These are phyloP conservation scores for Metarhizium rileyi DNA, from an alignment of 2,329 filamentous ascomycete genomes.

Conservation along the genomic window DNA sequence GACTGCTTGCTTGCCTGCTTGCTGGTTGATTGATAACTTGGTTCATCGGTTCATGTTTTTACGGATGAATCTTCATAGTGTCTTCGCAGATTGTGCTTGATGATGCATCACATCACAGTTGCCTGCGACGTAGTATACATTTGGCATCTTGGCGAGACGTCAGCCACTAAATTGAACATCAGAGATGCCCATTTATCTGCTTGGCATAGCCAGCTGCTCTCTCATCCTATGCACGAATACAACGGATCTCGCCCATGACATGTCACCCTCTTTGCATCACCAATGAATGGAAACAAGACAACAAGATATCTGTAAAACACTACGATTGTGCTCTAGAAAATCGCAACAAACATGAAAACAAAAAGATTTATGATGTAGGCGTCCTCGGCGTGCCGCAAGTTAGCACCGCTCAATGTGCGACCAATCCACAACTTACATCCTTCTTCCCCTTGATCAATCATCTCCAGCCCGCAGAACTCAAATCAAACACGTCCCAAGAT, in stretches of 20 bases:
- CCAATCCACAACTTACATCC: conserved; percentile 13
- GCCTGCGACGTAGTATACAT: no score
- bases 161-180: background rate
- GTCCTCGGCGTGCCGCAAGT: conserved; percentile 29
- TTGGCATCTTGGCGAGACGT: no score
- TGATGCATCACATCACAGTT: no score
- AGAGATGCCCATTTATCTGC: background rate
- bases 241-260: background rate
- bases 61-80: no score
- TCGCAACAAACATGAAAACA: conserved; percentile 21
- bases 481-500: conserved; percentile 20
- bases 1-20: no score
- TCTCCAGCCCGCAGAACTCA: conserved; percentile 16
- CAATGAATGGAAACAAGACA: background rate
- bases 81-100: no score
- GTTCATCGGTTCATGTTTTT: no score
- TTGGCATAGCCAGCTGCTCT: background rate
- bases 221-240: background rate
- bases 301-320: conserved; percentile 1
- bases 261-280: background rate
- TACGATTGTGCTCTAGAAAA: conserved; percentile 5
- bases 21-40: no score
- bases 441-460: conserved; percentile 18
- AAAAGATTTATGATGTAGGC: conserved; percentile 40
- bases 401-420: conserved; percentile 14